Conservation (phyloP, 1,284 basidiomycete species). For the Marasmius tenuissimus region DNA sequence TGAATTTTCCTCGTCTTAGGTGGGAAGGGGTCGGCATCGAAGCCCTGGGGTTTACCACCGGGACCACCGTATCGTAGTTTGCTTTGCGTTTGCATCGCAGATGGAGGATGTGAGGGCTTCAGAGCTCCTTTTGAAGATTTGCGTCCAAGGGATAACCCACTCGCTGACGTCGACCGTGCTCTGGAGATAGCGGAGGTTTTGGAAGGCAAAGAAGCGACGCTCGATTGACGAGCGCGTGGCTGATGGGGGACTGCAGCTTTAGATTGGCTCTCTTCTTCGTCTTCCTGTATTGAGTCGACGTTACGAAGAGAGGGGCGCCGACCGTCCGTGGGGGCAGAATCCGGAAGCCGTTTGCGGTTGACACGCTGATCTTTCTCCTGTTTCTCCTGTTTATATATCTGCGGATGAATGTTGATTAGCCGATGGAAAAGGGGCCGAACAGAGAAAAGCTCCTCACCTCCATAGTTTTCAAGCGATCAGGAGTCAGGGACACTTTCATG, state of each 20-base stretch:
- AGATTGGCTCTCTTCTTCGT: conserved; percentile 40
- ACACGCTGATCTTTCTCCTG: conserved; percentile 39
- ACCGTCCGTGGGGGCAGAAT: conserved; percentile 34
- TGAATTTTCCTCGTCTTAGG: conserved; percentile 49
- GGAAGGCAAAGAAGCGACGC: conserved; percentile 29
- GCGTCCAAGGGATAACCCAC: conserved; percentile 15
- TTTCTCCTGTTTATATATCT: conserved; percentile 72
- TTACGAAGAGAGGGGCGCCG: conserved; percentile 47
- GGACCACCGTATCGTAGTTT: conserved; percentile 8
- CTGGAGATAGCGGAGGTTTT: conserved; percentile 25
- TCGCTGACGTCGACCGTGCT: conserved; percentile 39
- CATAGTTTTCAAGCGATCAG: conserved; percentile 86
- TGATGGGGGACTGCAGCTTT: conserved; percentile 26
- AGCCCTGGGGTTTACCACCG: conserved; percentile 21
- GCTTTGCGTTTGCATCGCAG: conserved; percentile 11
- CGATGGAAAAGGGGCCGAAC: conserved; percentile 28
- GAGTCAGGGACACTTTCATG: conserved; percentile 94
- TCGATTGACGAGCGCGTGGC: conserved; percentile 31
- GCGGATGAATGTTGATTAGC: conserved; percentile 24
- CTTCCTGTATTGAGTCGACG: conserved; percentile 62
- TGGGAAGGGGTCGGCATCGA: conserved; percentile 35
- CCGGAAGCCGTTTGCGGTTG: conserved; percentile 26
- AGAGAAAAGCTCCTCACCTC: conserved; percentile 59
- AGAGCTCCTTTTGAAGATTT: conserved; percentile 24
- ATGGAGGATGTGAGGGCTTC: conserved; percentile 21